Base-by-base conservation (phyloP, 2,329 filamentous ascomycete genomes). In the Aspergillaceae sp. region DNA sequence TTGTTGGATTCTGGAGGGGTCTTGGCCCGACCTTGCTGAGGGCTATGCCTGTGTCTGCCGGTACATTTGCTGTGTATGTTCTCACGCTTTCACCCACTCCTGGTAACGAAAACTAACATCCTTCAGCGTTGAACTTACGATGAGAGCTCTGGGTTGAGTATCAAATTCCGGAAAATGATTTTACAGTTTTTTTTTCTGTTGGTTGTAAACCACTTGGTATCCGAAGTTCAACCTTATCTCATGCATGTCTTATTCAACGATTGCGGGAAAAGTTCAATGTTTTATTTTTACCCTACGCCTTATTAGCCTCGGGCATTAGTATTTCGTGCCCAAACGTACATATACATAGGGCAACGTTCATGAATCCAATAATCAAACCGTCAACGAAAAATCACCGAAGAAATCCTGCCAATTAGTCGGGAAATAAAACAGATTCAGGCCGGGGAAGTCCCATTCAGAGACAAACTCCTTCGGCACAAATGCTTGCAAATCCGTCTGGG, bases 11-110 rank as follows among this genome's bases (percentile, higher is more conserved):
- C 74, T 97, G 90, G 89, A 94, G 86, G 74, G 92, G 92, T 4
- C 81, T 98, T 56, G 87, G 78, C 1, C 92, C 92, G 40, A 97
- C 92, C 29, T 68, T 97, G 64, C 68, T 96, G 61, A 87, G 92
- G 66, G 92, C 92, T 43, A 94, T 97, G 90, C 92, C 92, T 6
- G 92, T 98, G 41, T 92, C 86, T 66, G 92, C 91, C 2, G 91
- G 91, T n/a, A 98, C 92, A 2, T 98, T 98, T 76, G 88, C 87
- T 29, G 89, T 92, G 56, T 78, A 67, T 51, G 66, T 65, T 46
- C 46, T 40, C 19, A 19, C 19, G 19, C 19, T 19, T 19, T 19
- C 19, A 19, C 19, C 19, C 19, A 19, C 19, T 19, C 11, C 8
- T 19, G 19, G 11, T 9, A 27, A 26, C 5, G 36, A 7, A 8